phyloP scores from a whole-genome alignment of 495 filamentous ascomycete genomes.

The Schizothecium vesticola region DNA sequence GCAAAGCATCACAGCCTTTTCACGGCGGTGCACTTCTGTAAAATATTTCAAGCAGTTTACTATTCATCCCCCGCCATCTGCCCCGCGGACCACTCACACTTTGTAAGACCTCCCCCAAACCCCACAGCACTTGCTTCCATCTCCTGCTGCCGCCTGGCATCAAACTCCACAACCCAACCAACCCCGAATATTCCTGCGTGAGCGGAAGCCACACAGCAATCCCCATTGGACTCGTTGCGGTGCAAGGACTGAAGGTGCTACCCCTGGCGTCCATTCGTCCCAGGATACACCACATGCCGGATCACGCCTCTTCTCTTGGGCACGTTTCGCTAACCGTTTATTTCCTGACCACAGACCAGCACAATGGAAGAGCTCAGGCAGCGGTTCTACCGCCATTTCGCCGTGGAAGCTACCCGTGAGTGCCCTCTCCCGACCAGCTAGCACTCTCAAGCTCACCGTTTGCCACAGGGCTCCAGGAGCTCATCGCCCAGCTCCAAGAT shows the following conservation, averaged over 20 bases:
- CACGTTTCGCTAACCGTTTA: neutral
- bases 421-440: slow-evolving; percentile 29
- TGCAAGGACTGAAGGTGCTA: neutral
- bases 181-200: neutral
- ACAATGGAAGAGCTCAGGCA: slow-evolving; percentile 48
- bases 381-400: slow-evolving; percentile 74
- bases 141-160: neutral
- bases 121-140: neutral
- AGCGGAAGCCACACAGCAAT: neutral
- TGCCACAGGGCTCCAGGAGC: slow-evolving; percentile 34
- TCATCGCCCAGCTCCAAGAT: slow-evolving; percentile 34
- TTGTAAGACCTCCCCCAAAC: neutral
- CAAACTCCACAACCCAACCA: neutral
- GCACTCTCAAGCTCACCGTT: neutral
- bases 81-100: neutral
- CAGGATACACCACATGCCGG: neutral
- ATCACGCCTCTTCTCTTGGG: neutral
- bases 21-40: neutral
- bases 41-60: neutral
- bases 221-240: neutral
- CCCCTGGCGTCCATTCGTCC: neutral
- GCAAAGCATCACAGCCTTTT: neutral
- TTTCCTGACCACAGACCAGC: neutral
- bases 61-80: neutral
- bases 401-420: slow-evolving; percentile 58